phyloP scores from a whole-genome alignment of 2,329 filamentous ascomycete species.

The Fusarium chaquense region DNA sequence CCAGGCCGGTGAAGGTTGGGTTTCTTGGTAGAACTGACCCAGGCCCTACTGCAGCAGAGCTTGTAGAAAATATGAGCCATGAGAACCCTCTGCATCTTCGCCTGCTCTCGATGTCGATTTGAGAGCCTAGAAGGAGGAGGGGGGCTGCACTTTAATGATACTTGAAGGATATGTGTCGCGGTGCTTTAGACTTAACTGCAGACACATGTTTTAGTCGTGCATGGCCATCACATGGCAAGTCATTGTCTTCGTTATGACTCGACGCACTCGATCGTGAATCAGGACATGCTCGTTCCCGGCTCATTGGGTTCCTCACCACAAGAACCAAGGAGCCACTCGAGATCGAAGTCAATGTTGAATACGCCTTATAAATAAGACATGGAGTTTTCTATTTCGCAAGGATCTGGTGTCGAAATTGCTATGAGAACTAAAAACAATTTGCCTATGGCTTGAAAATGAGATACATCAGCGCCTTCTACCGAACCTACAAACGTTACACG shows the following conservation, averaged over 20 bases:
- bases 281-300: background rate
- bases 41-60: background rate
- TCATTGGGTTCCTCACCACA: background rate
- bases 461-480: conserved; percentile 22
- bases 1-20: conserved; percentile 38
- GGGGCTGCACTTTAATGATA: background rate
- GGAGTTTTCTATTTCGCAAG: background rate
- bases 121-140: too few species aligned
- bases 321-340: background rate
- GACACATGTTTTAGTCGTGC: background rate
- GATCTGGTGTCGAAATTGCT: conserved; percentile 11
- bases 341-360: background rate
- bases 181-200: background rate
- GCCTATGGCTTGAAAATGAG: conserved; percentile 2
- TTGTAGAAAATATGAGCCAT: background rate
- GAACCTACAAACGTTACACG: conserved; percentile 2
- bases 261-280: background rate
- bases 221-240: background rate
- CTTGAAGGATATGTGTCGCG: background rate
- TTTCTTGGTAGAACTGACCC: conserved; percentile 38
- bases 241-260: background rate
- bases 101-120: background rate
- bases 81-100: background rate
- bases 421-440: conserved; percentile 18
- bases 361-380: background rate